These are phyloP conservation scores for Ascochyta pisi DNA, from an alignment of 2,329 filamentous ascomycete species.

Conservation along the genomic window DNA sequence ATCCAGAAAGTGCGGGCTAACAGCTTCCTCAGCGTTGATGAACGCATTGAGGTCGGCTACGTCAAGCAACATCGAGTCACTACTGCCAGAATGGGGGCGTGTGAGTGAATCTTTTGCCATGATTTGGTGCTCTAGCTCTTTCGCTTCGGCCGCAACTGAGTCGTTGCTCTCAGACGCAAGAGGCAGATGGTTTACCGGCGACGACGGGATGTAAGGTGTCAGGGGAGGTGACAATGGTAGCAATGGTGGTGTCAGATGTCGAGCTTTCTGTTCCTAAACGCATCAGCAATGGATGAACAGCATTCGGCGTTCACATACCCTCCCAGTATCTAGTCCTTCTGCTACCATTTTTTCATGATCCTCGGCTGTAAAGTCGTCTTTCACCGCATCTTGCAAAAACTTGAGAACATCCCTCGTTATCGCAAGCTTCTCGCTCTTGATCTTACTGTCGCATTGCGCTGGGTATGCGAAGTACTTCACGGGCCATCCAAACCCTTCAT, in stretches of 20 bases:
- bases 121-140: constrained; percentile 43
- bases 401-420: constrained; percentile 45
- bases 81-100: constrained; percentile 41
- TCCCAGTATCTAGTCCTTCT: constrained; percentile 23
- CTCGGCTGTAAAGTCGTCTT: constrained; percentile 26
- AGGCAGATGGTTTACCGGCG: constrained; percentile 47
- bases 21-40: constrained; percentile 16
- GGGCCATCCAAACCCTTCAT: constrained; percentile 54
- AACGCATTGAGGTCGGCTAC: constrained; percentile 23
- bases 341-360: constrained; percentile 32
- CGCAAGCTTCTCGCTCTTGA: constrained; percentile 48
- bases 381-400: constrained; percentile 47
- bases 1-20: constrained; percentile 25
- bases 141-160: constrained; percentile 42
- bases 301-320: constrained; percentile 25
- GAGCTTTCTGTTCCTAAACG: constrained; percentile 1
- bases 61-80: constrained; percentile 43
- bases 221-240: constrained; percentile 53
- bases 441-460: constrained; percentile 25
- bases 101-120: constrained; percentile 43
- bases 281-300: not conserved
- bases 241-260: constrained; percentile 55
- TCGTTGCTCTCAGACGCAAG: constrained; percentile 47
- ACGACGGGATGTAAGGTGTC: constrained; percentile 50
- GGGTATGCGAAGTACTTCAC: constrained; percentile 41